Evolutionary conservation across 345 rosid species (phyloP), one percentile per base, ranked within the genome.

Genomic region (Populus davidiana): DNA sequence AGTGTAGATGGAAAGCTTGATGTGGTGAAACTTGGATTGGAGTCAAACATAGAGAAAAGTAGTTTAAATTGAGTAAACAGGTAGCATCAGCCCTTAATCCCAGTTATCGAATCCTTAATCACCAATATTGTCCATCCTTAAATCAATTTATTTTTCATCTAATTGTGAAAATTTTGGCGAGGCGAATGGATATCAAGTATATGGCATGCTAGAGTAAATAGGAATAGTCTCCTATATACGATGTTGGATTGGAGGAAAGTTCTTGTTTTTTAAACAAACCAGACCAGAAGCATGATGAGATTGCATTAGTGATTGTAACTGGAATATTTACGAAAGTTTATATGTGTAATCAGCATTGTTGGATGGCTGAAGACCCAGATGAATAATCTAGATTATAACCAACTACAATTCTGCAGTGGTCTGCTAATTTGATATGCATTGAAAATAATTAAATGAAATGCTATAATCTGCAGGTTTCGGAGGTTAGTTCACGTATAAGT

Each of bases 401-500:
- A 11, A n/a, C 39, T 62, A 27, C 17, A 56, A 23, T 29, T 10
- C 29, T 23, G 0, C 35, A 6, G 6, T 21, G 39, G 8, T 21
- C 17, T n/a, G 20, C 8, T 10, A 16, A 68, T 39, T 67, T 33
- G 6, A 9, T 35, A 2, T 71, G 25, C 14, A 71, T 50, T 14
- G 6, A 71, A 6, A 12, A 17, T 23, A 52, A 21, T 2, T 73
- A 52, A 73, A 3, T 49, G 17, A n/a, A 21, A 16, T 16, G 62
- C 39, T 29, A 56, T 62, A 29, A 31, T 47, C 17, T 76, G 73
- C 84, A 90, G 94, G 97, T 92, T 79, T 87, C 93, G 3, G 91
- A 87, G 78, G 93, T 89, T 56, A 86, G 96, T 85, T 82, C 90
- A 71, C 88, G 85, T 38, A 70, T 92, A 77, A 90, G 97, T n/a